Conservation (phyloP, 2,329 filamentous ascomycete genomes). For the Pseudocercospora vitis region DNA sequence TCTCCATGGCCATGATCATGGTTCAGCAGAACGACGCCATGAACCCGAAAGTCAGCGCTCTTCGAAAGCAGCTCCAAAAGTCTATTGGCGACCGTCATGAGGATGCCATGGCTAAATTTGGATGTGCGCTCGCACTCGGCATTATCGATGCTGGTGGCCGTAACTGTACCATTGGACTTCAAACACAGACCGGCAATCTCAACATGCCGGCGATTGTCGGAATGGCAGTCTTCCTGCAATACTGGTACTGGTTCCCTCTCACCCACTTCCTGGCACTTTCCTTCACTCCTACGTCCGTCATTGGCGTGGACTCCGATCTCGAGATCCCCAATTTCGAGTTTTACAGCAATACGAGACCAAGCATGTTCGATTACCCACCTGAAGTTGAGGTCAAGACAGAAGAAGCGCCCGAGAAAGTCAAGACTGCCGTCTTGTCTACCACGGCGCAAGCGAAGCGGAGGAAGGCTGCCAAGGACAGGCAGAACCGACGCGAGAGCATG, state of each 20-base stretch:
- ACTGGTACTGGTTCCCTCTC: slow-evolving; percentile 99
- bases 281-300: slow-evolving; percentile 95
- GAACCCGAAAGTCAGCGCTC: slow-evolving; percentile 91
- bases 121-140: slow-evolving; percentile 86
- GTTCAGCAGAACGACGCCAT: slow-evolving; percentile 99
- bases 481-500: slow-evolving; percentile 90
- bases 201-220: slow-evolving; percentile 99
- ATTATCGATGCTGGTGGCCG: slow-evolving; percentile 97
- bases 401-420: slow-evolving; percentile 88
- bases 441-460: slow-evolving; percentile 95
- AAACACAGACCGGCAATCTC: slow-evolving; percentile 96
- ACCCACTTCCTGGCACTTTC: slow-evolving; percentile 95
- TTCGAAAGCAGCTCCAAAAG: slow-evolving; percentile 92
- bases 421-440: slow-evolving; percentile 92
- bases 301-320: slow-evolving; percentile 88
- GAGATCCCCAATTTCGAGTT: slow-evolving; percentile 94
- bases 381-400: slow-evolving; percentile 94
- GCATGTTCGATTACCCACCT: slow-evolving; percentile 95
- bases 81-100: slow-evolving; percentile 93
- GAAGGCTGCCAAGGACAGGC: slow-evolving; percentile 89
- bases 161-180: slow-evolving; percentile 96
- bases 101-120: slow-evolving; percentile 99
- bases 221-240: slow-evolving; percentile 97
- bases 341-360: slow-evolving; percentile 89
- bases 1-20: slow-evolving; percentile 95